phyloP scores from a whole-genome alignment of 1,139 yeast genomes.

The Saccharomyces pastorianus region DNA sequence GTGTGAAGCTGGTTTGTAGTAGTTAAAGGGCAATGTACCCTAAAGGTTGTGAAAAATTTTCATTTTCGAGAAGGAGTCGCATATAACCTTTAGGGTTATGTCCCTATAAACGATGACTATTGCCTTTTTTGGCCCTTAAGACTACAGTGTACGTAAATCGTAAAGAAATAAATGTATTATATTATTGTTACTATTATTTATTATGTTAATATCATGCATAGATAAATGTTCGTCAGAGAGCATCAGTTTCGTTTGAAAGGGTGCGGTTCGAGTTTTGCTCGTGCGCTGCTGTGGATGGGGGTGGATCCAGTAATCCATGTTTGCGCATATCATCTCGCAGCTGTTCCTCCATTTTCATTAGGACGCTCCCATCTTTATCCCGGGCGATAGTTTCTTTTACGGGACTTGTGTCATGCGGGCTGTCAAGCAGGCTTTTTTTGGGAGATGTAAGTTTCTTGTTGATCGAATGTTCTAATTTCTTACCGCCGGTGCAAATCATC shows the following conservation, averaged over 20 bases:
- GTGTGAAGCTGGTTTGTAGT: background rate
- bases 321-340: constrained; percentile 13
- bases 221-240: background rate
- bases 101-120: background rate
- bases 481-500: constrained; percentile 68
- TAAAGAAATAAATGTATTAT: background rate
- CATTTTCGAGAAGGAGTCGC: background rate
- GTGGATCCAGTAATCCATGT: constrained; percentile 6
- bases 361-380: background rate
- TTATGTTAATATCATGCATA: background rate
- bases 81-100: background rate
- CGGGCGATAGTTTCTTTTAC: constrained; percentile 1
- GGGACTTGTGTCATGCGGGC: constrained; percentile 1
- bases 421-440: constrained; percentile 10
- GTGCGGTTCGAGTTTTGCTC: background rate
- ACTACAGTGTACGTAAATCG: background rate
- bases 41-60: background rate
- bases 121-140: background rate
- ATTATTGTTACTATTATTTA: background rate
- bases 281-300: background rate
- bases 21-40: background rate
- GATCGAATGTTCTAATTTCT: constrained; percentile 33
- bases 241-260: background rate
- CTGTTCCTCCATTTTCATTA: constrained; percentile 19
- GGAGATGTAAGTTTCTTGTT: constrained; percentile 22